A percentile compares a stretch with the other conserved stretches of the same genome.
These are phyloP conservation scores for Alternaria triticina DNA, from an alignment of 2,329 filamentous ascomycete genomes.

Conservation along the genomic window DNA sequence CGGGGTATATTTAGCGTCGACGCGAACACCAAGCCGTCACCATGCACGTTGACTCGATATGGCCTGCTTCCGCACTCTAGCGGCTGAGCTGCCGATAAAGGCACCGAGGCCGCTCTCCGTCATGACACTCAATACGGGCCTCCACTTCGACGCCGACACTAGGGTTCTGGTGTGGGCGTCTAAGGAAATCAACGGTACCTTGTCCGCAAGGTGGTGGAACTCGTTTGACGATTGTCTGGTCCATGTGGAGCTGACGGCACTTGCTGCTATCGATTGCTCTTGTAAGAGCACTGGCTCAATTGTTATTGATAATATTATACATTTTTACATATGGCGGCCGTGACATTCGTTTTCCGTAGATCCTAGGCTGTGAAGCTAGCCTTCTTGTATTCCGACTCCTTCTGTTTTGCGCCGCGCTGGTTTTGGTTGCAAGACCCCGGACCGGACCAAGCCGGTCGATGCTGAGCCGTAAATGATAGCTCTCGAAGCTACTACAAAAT, in stretches of 20 bases:
- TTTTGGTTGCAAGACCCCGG: slow-evolving; percentile 4
- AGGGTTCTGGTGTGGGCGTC: neutral
- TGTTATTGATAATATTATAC: slow-evolving; percentile 24
- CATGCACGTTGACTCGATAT: slow-evolving; percentile 5
- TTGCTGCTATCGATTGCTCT: neutral
- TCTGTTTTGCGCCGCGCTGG: slow-evolving; percentile 17
- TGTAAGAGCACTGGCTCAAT: slow-evolving; percentile 3
- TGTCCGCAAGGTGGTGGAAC: neutral
- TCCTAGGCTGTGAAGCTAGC: slow-evolving; percentile 11
- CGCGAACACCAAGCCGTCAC: slow-evolving; percentile 14
- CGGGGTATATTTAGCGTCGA: slow-evolving; percentile 4
- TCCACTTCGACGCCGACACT: slow-evolving; percentile 7
- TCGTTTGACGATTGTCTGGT: neutral
- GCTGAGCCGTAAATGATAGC: slow-evolving; percentile 11
- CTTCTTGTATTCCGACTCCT: neutral
- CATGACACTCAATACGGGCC: slow-evolving; percentile 11
- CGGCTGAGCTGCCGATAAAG: slow-evolving; percentile 14
- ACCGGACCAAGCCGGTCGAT: slow-evolving; percentile 3
- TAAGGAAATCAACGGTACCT: slow-evolving; percentile 2
- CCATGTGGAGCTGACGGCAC: slow-evolving; percentile 1
- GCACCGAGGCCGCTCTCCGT: slow-evolving; percentile 8
- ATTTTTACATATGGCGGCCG: slow-evolving; percentile 22
- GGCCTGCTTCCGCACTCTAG: slow-evolving; percentile 7
- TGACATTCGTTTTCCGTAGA: slow-evolving; percentile 18
- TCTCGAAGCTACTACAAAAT: slow-evolving; percentile 18